Conservation (phyloP, 805 yeast genomes). For the Suhomyces xylopsoci region DNA sequence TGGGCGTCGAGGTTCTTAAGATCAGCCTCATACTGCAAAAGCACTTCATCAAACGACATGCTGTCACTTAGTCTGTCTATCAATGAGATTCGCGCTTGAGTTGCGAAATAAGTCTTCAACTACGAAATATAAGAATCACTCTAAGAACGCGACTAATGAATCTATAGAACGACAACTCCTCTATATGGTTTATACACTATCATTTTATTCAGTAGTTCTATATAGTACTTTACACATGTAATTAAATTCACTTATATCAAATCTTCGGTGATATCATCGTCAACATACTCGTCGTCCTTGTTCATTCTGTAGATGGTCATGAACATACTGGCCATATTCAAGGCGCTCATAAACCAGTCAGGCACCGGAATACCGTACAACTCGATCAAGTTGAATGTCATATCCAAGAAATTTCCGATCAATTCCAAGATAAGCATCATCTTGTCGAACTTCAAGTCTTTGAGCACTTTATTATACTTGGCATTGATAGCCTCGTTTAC, state of each 20-base stretch:
- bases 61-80: background rate
- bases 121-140: background rate
- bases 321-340: slow-evolving; percentile 42
- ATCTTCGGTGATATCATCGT: slow-evolving; percentile 43
- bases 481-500: slow-evolving; percentile 23
- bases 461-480: slow-evolving; percentile 38
- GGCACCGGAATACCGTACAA: slow-evolving; percentile 34
- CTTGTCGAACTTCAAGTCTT: slow-evolving; percentile 42
- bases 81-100: background rate
- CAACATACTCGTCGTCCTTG: slow-evolving; percentile 44
- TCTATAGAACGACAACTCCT: background rate
- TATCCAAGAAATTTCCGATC: slow-evolving; percentile 40
- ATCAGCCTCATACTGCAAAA: background rate
- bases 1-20: background rate
- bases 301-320: slow-evolving; percentile 50
- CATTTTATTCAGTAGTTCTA: background rate
- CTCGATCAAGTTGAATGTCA: slow-evolving; percentile 39
- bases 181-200: background rate
- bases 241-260: slow-evolving; percentile 20
- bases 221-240: background rate
- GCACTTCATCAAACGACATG: slow-evolving; percentile 4
- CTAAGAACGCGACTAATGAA: background rate
- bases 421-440: slow-evolving; percentile 40
- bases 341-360: slow-evolving; percentile 39
- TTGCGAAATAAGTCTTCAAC: background rate